Evolutionary conservation across 371 early-diverging fungal genomes (phyloP), one percentile per base, ranked within the genome.

Genomic region (Rhizomucor pusillus): DNA sequence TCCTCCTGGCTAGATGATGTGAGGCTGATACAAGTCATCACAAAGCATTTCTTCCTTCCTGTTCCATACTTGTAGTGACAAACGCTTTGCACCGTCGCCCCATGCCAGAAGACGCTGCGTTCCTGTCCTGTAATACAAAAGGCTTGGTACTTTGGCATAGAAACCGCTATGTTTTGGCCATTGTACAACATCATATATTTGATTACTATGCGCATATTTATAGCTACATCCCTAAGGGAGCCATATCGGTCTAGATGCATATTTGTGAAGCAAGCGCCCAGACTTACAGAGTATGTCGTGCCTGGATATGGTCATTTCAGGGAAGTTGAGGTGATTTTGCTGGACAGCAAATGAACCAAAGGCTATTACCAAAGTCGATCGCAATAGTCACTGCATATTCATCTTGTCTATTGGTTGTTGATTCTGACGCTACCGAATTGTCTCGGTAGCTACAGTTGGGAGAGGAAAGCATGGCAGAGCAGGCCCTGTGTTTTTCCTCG

Each of bases 21-120:
- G 57, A 40, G 9, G 37, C 37, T 37, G 37, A 9, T 37, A 14
- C 37, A 11, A 37, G 37, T 14, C 18, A 44, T 19, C 23, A 20
- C 41, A 6, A 33, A 34, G 18, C 43, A 13, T 43, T 40, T 43
- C 35, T 41, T 47, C 33, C 12, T 39, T 18, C 12, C 10, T 25
- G 39, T 49, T 12, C 33, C 47, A 18, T 41, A 75, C 75, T 48
- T 73, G 75, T 25, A 75, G 43, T 47, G 73, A 66, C 5, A 63
- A 66, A 1, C 69, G 64, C 39, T 71, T 67, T 41, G 79, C 79
- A 16, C 73, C 79, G 35, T 73, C 69, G 23, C 79, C 79, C 79
- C 79, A 78, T 1, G 71, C 69, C 41, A 68, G 56, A 50, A 75
- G 16, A 39, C 57, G 58, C 1, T 46, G 23, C 10, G 60, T 47